A percentile compares a stretch with the other conserved stretches of the same genome.
These are phyloP conservation scores for Verticillium tricorpus DNA, from an alignment of 2,329 filamentous ascomycete species.

Conservation along the genomic window DNA sequence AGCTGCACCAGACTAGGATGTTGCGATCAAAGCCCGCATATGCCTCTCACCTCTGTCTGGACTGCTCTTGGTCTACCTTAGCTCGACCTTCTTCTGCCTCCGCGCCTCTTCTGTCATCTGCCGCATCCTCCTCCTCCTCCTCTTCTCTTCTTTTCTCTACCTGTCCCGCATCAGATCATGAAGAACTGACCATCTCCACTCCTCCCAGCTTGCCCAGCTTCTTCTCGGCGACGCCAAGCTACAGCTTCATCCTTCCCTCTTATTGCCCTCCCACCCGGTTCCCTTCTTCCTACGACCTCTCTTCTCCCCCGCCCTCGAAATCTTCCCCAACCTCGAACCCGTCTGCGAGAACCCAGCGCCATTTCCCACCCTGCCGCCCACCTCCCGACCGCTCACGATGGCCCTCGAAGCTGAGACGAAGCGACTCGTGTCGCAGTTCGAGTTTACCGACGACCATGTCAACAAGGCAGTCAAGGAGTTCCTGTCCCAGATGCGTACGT, in stretches of 20 bases:
- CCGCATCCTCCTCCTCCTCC: not conserved
- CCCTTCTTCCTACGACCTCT: constrained; percentile 26
- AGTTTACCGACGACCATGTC: constrained; percentile 73
- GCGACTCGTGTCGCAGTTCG: constrained; percentile 79
- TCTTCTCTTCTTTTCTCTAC: not conserved
- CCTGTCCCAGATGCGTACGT: constrained; percentile 71
- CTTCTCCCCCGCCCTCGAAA: constrained; percentile 38
- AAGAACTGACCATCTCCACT: not conserved
- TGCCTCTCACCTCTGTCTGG: not conserved
- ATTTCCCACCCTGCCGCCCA: constrained; percentile 49
- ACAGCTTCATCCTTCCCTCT: constrained; percentile 24
- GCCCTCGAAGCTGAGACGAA: constrained; percentile 66
- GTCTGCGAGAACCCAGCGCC: constrained; percentile 52
- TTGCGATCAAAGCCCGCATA: not conserved
- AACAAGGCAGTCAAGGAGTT: constrained; percentile 82
- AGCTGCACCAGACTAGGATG: not conserved
- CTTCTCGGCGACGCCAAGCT: constrained; percentile 38
- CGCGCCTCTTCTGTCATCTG: constrained; percentile 6
- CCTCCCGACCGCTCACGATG: constrained; percentile 56
- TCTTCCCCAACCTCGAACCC: constrained; percentile 32
- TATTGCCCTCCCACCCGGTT: constrained; percentile 9
- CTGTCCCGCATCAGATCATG: not conserved
- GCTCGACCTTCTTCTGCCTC: constrained; percentile 10
- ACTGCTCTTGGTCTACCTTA: not conserved
- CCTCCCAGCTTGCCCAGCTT: not conserved